phyloP scores from a whole-genome alignment of 2,329 filamentous ascomycete genomes.

The Verticillium tricorpus region DNA sequence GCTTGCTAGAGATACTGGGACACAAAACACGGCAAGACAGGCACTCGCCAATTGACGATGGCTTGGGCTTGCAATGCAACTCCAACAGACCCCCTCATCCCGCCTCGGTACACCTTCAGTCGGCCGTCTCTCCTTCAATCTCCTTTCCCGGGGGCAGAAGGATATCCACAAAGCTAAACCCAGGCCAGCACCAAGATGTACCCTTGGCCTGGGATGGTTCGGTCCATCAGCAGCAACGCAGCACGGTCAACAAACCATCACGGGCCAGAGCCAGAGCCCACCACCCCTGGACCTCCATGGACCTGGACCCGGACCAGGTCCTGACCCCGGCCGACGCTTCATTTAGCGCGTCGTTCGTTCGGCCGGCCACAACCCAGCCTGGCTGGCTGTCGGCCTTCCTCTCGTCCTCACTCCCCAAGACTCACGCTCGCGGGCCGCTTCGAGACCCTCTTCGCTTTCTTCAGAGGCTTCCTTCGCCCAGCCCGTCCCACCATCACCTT shows the following conservation, averaged over 20 bases:
- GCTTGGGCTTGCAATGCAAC: background rate
- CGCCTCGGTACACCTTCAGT: background rate
- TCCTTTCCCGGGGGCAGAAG: background rate
- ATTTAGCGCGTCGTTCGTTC: background rate
- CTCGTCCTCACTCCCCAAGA: background rate
- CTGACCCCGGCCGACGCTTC: background rate
- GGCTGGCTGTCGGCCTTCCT: background rate
- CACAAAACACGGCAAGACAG: background rate
- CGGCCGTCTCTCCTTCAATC: background rate
- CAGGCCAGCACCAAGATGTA: background rate
- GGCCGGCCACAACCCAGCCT: background rate
- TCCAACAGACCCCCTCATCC: background rate
- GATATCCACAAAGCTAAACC: background rate
- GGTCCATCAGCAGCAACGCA: background rate
- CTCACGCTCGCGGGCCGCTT: background rate
- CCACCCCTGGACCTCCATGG: background rate
- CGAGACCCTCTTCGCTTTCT: background rate
- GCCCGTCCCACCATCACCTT: background rate
- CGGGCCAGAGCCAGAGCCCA: background rate
- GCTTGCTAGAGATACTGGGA: too few species aligned
- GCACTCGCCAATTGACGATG: background rate
- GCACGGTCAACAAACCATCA: background rate
- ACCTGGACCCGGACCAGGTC: background rate
- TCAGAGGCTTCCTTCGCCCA: background rate
- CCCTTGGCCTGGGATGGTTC: background rate